Percentiles rank a stretch among this genome's conserved stretches.
Evolutionary conservation across 495 filamentous ascomycete genomes (phyloP).

Genomic region (Penicillium angulare): DNA sequence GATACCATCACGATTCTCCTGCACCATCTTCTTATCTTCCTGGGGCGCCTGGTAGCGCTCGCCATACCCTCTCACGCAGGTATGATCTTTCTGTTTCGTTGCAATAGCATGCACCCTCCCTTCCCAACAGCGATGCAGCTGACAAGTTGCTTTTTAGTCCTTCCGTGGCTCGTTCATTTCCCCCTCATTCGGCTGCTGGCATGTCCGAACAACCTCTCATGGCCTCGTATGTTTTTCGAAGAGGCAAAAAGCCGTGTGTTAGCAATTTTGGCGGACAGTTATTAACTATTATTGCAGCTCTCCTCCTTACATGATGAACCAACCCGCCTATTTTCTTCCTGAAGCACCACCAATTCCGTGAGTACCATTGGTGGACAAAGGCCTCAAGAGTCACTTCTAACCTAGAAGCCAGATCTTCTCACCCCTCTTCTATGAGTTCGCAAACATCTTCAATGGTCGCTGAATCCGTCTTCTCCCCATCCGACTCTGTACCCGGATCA

Average conservation of each 20-base stretch:
- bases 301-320: constrained; percentile 26
- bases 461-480: constrained; percentile 32
- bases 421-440: constrained; percentile 24
- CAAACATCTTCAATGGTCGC: constrained; percentile 29
- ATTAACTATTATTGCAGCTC: neutral
- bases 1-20: constrained; percentile 14
- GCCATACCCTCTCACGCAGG: constrained; percentile 20
- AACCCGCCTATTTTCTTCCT: constrained; percentile 21
- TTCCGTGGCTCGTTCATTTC: constrained; percentile 14
- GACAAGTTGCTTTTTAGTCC: constrained; percentile 11
- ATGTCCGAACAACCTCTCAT: constrained; percentile 20
- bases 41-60: constrained; percentile 8
- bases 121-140: neutral
- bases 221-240: constrained; percentile 20
- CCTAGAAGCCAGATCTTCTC: constrained; percentile 13
- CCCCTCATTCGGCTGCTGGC: constrained; percentile 8
- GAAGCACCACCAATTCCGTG: constrained; percentile 21
- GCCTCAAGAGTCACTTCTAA: neutral
- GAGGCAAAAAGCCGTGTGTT: no score
- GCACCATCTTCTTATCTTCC: constrained; percentile 17
- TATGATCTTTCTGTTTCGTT: neutral
- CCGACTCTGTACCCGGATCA: constrained; percentile 27
- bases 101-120: neutral
- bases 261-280: no score
- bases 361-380: neutral